Evolutionary conservation across 2,329 filamentous ascomycete species (phyloP).

Genomic region (Aureobasidium namibiae): DNA sequence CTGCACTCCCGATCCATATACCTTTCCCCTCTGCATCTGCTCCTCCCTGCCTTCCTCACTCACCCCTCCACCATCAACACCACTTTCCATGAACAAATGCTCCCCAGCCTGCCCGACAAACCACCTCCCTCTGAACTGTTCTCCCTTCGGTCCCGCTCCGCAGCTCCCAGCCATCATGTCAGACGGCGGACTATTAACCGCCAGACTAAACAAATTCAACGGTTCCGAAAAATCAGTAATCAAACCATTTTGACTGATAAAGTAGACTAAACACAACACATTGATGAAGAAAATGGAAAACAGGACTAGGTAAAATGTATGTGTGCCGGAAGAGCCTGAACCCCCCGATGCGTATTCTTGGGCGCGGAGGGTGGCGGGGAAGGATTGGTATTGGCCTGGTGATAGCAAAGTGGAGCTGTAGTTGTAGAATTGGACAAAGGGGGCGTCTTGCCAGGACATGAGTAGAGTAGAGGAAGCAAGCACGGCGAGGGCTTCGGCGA

Average conservation of each 20-base stretch:
- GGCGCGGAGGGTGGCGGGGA: slow-evolving; percentile 55
- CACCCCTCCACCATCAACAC: slow-evolving; percentile 4
- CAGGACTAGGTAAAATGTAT: slow-evolving; percentile 59
- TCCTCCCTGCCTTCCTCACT: background rate
- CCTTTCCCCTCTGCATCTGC: background rate
- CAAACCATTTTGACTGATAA: slow-evolving; percentile 50
- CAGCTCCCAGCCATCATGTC: slow-evolving; percentile 46
- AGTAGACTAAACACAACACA: slow-evolving; percentile 55
- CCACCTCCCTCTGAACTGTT: slow-evolving; percentile 41
- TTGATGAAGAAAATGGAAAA: slow-evolving; percentile 59
- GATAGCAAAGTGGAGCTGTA: slow-evolving; percentile 27
- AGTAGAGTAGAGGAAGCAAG: slow-evolving; percentile 60
- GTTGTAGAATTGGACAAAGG: slow-evolving; percentile 47
- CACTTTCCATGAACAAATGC: slow-evolving; percentile 44
- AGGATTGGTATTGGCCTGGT: slow-evolving; percentile 45
- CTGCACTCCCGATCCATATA: background rate
- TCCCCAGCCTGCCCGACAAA: slow-evolving; percentile 25
- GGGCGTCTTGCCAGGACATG: slow-evolving; percentile 48
- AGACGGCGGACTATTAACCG: slow-evolving; percentile 55
- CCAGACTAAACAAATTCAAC: slow-evolving; percentile 63
- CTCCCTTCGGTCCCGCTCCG: slow-evolving; percentile 46
- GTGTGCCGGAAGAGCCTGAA: slow-evolving; percentile 39
- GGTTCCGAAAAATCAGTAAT: slow-evolving; percentile 75
- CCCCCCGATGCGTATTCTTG: slow-evolving; percentile 66
- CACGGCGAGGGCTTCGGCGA: slow-evolving; percentile 67